A percentile compares a stretch with the other conserved stretches of the same genome.
phyloP scores from a whole-genome alignment of 192 early-diverging fungal species.

The Coemansia sp. region DNA sequence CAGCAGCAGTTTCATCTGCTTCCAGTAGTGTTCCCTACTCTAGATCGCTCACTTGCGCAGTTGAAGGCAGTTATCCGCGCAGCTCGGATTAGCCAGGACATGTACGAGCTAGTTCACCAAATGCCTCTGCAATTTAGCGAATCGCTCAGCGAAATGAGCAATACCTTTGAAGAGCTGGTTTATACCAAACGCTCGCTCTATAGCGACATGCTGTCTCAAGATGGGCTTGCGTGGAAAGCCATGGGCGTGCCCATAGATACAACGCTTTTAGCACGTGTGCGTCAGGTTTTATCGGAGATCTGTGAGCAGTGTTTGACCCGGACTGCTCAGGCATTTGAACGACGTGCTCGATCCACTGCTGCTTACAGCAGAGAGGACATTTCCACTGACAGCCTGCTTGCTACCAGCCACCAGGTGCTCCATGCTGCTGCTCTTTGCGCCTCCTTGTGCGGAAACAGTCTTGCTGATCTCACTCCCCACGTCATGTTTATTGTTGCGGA shows the following conservation, averaged over 20 bases:
- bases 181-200: conserved; percentile 21
- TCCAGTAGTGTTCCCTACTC: conserved; percentile 18
- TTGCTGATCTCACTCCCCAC: conserved; percentile 20
- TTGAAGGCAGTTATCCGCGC: conserved; percentile 23
- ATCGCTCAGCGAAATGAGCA: conserved; percentile 24
- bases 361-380: conserved; percentile 31
- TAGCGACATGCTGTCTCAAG: conserved; percentile 33
- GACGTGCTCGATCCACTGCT: conserved; percentile 33
- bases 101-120: conserved; percentile 28
- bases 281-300: conserved; percentile 29
- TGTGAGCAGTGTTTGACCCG: conserved; percentile 32
- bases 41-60: conserved; percentile 24
- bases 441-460: conserved; percentile 26
- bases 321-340: conserved; percentile 29
- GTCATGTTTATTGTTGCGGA: conserved; percentile 42
- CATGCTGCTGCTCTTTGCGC: conserved; percentile 27
- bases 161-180: conserved; percentile 35
- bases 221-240: conserved; percentile 39
- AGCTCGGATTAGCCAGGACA: conserved; percentile 33
- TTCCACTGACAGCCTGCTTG: conserved; percentile 19
- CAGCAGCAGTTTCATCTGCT: conserved; percentile 26
- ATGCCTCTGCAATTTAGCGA: conserved; percentile 16
- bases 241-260: conserved; percentile 40
- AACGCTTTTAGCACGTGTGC: conserved; percentile 23
- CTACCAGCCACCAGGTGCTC: conserved; percentile 31